Evolutionary conservation across 371 early-diverging fungal genomes (phyloP).

Genomic region (Dichotomocladium elegans): DNA sequence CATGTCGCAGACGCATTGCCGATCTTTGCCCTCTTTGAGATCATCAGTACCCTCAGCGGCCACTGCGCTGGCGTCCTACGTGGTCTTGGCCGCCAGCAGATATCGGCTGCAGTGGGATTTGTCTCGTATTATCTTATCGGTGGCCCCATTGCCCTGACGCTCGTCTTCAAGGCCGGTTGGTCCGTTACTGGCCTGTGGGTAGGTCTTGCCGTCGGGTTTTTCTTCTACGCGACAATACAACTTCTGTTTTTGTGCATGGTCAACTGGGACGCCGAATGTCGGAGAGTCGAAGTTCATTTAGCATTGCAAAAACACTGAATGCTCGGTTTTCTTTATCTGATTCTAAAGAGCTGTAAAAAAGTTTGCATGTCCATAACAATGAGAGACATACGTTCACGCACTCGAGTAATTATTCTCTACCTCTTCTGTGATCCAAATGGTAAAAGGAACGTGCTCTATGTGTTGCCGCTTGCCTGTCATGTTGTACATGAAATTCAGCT

Average conservation of each 20-base stretch:
- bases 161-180: constrained; percentile 45
- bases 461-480: too few relatives aligned
- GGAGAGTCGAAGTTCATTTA: too few relatives aligned
- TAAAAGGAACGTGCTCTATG: too few relatives aligned
- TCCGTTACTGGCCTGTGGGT: constrained; percentile 60
- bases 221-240: constrained; percentile 10
- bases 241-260: constrained; percentile 5
- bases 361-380: too few relatives aligned
- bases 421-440: too few relatives aligned
- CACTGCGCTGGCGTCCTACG: constrained; percentile 61
- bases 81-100: constrained; percentile 57
- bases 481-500: too few relatives aligned
- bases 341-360: too few relatives aligned
- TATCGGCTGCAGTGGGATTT: constrained; percentile 56
- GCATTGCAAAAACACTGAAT: too few relatives aligned
- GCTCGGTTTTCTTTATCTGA: too few relatives aligned
- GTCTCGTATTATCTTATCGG: constrained; percentile 49
- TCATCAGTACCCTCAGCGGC: constrained; percentile 53
- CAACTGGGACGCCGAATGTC: constrained; percentile 6
- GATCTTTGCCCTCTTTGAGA: constrained; percentile 66
- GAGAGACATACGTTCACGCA: too few relatives aligned
- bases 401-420: too few relatives aligned
- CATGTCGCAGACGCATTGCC: constrained; percentile 69
- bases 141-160: constrained; percentile 51
- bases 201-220: constrained; percentile 44